phyloP scores from a whole-genome alignment of 176 grass and related monocot genomes.

The Carex scoparia region DNA sequence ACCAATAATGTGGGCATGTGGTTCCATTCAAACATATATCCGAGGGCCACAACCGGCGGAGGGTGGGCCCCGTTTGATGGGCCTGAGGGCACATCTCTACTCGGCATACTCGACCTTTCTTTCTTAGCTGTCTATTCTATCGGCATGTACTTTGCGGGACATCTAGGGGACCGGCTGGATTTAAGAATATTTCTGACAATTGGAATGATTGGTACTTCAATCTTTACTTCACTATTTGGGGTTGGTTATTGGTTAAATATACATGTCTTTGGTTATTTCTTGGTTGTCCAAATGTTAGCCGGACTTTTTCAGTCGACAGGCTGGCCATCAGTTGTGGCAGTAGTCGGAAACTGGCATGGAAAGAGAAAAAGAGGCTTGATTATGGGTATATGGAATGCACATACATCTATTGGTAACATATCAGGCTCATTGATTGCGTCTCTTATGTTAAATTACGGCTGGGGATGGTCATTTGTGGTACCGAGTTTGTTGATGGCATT shows the following conservation, averaged over 20 bases:
- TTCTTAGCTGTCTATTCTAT: constrained; percentile 72
- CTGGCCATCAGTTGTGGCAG: constrained; percentile 79
- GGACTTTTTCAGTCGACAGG: constrained; percentile 75
- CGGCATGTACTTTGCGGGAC: constrained; percentile 81
- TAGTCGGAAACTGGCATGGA: constrained; percentile 86
- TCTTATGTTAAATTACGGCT: constrained; percentile 63
- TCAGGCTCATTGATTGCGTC: constrained; percentile 71
- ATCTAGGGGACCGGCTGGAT: constrained; percentile 73
- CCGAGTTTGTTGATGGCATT: constrained; percentile 63
- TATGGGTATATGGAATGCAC: constrained; percentile 90
- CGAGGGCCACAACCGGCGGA: constrained; percentile 3
- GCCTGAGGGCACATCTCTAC: constrained; percentile 42
- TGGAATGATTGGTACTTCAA: constrained; percentile 62
- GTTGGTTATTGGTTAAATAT: constrained; percentile 80
- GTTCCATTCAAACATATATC: constrained; percentile 26
- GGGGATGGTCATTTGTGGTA: constrained; percentile 82
- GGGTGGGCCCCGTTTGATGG: constrained; percentile 69
- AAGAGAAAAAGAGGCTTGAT: constrained; percentile 83
- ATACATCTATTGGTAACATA: constrained; percentile 81
- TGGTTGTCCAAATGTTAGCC: constrained; percentile 69
- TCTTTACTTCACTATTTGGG: constrained; percentile 79
- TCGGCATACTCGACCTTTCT: constrained; percentile 63
- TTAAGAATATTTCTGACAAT: constrained; percentile 67
- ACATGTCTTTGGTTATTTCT: constrained; percentile 63
- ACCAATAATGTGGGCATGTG: constrained; percentile 40